These are phyloP conservation scores for Rubus parviflorus DNA, from an alignment of 306 rosid genomes.

Conservation along the genomic window DNA sequence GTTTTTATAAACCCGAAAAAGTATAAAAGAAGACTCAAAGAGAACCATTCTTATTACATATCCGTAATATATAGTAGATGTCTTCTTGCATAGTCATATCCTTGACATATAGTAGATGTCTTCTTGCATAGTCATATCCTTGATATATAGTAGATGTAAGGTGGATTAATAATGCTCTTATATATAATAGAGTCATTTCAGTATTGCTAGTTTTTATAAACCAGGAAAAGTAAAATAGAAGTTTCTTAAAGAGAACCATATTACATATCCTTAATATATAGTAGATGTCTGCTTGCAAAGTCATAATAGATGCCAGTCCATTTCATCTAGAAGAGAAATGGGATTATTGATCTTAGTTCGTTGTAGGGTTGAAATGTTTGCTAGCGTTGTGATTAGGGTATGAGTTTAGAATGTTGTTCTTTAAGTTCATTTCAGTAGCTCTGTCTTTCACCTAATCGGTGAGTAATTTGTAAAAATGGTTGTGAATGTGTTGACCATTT, in stretches of 20 bases:
- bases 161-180: background rate
- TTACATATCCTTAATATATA: background rate
- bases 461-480: background rate
- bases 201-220: background rate
- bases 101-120: background rate
- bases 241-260: background rate
- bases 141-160: background rate
- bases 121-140: background rate
- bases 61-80: background rate
- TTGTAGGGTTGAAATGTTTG: background rate
- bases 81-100: background rate
- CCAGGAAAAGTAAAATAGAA: background rate
- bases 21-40: background rate
- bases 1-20: background rate
- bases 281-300: background rate
- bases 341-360: background rate
- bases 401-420: background rate
- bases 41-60: background rate
- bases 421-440: background rate
- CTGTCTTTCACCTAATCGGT: background rate
- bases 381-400: background rate
- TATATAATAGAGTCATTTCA: background rate
- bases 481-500: background rate
- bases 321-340: background rate
- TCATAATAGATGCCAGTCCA: background rate